These are phyloP conservation scores for Herpotrichia juniperi DNA, from an alignment of 2,329 filamentous ascomycete species.

Conservation along the genomic window DNA sequence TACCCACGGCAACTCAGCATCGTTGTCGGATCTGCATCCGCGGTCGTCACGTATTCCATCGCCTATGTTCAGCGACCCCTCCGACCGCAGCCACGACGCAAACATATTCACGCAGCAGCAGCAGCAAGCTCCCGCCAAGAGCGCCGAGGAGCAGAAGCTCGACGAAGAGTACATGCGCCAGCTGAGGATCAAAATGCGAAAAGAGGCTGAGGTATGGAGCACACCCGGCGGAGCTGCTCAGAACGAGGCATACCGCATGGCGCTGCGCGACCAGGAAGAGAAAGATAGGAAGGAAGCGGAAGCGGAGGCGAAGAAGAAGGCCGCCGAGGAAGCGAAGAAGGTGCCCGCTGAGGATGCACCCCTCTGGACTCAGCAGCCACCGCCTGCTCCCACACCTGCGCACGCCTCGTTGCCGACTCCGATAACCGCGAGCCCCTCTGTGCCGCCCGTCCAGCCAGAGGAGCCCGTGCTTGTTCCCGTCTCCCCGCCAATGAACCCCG, in stretches of 20 bases:
- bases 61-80: conserved; percentile 34
- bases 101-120: conserved; percentile 38
- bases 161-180: not conserved
- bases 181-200: not conserved
- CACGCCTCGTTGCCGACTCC: conserved; percentile 37
- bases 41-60: conserved; percentile 36
- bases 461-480: conserved; percentile 8
- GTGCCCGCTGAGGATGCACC: conserved; percentile 6
- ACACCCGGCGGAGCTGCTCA: not conserved
- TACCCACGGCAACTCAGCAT: conserved; percentile 29
- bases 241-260: not conserved
- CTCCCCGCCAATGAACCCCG: conserved; percentile 25
- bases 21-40: conserved; percentile 33
- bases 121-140: not conserved
- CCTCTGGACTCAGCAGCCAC: conserved; percentile 43
- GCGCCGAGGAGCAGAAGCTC: not conserved
- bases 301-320: not conserved
- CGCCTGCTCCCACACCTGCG: conserved; percentile 41
- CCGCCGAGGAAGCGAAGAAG: conserved; percentile 18
- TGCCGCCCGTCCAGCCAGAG: conserved; percentile 10
- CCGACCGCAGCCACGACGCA: conserved; percentile 21
- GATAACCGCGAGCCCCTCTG: conserved; percentile 4
- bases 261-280: not conserved
- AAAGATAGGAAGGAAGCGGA: not conserved
- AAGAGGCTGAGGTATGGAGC: not conserved